Base-by-base conservation (phyloP, 1,284 basidiomycete genomes). In the Sanghuangporus sanghuang region DNA sequence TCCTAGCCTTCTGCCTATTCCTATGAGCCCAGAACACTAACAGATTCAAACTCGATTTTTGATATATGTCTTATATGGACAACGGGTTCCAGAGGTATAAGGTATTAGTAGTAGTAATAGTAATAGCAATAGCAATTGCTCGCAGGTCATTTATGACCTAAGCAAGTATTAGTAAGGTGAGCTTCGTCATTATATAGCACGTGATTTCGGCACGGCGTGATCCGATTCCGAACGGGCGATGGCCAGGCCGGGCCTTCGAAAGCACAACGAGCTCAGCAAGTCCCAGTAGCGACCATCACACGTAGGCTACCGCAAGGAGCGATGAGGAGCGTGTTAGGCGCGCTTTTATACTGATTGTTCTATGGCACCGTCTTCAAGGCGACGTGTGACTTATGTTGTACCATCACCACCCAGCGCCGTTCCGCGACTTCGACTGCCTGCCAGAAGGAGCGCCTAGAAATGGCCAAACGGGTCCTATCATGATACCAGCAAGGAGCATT, bases 351-450 rank as follows among this genome's bases (percentile, higher is more conserved):
- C 38, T 46, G 44, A 14, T 27, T n/a, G n/a, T 38, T 53, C 38
- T 49, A 53, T 61, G 52, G 55, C 63, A 59, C 39, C 59, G 36
- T 36, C 54, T 44, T 57, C 52, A 27, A 50, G 42, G 36, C 62
- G 62, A 40, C 81, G 85, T 63, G 85, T 96, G 23, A 94, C 93
- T 57, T 96, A 95, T 74, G 86, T 95, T 65, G 85, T 96, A 52
- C 92, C 93, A 27, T 48, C 0, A 78, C 89, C 0, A 8, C 70
- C 78, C 1, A 81, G 83, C 9, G 78, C 81, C 1, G 81, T 87
- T 27, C 89, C 87, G 14, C 79, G 80, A 16, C 85, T 96, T 21
- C 79, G 83, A 57, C 83, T 96, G 5, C 94, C 94, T n/a, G 1
- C 79, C 87, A 0, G 76, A 84, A 63, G 86, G 81, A 38, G 72